Evolutionary conservation across 768 basidiomycete species (phyloP).

Genomic region (Lactarius indigo): DNA sequence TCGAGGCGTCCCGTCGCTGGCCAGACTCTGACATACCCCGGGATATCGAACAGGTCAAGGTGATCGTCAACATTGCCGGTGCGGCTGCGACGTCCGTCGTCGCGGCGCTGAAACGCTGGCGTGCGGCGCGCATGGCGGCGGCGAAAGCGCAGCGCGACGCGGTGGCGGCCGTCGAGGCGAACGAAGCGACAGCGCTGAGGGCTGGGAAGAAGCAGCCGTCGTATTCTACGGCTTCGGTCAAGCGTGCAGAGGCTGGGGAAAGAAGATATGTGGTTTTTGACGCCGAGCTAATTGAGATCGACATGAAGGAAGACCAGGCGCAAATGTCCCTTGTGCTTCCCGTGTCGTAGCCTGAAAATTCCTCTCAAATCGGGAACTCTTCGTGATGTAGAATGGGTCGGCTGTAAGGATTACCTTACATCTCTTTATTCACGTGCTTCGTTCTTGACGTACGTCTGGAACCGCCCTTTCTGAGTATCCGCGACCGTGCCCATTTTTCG

Average conservation of each 20-base stretch:
- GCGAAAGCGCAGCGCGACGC: not conserved
- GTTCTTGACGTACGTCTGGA: not conserved
- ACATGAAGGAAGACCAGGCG: constrained; percentile 11
- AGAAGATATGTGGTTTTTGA: constrained; percentile 2
- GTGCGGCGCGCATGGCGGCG: not conserved
- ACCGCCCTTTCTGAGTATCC: not conserved
- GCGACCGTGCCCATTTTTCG: too few species aligned
- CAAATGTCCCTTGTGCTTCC: constrained; percentile 4
- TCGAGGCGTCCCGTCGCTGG: constrained; percentile 14
- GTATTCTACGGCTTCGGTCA: not conserved
- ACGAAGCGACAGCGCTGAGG: constrained; percentile 15
- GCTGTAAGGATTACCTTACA: not conserved
- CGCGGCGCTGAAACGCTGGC: constrained; percentile 18
- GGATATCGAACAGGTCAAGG: constrained; percentile 18
- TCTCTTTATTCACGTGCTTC: not conserved
- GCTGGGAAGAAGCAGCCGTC: not conserved
- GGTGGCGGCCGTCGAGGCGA: not conserved
- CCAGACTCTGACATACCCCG: constrained; percentile 20
- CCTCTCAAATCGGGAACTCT: not conserved
- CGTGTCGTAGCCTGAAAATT: not conserved
- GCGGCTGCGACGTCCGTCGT: constrained; percentile 12
- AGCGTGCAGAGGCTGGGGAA: not conserved
- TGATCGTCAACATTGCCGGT: constrained; percentile 19
- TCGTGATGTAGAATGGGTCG: not conserved
- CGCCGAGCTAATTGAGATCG: constrained; percentile 11